A percentile compares a stretch with the other conserved stretches of the same genome.
Evolutionary conservation across 2,329 filamentous ascomycete species (phyloP).

Genomic region (Pleurostoma richardsiae): DNA sequence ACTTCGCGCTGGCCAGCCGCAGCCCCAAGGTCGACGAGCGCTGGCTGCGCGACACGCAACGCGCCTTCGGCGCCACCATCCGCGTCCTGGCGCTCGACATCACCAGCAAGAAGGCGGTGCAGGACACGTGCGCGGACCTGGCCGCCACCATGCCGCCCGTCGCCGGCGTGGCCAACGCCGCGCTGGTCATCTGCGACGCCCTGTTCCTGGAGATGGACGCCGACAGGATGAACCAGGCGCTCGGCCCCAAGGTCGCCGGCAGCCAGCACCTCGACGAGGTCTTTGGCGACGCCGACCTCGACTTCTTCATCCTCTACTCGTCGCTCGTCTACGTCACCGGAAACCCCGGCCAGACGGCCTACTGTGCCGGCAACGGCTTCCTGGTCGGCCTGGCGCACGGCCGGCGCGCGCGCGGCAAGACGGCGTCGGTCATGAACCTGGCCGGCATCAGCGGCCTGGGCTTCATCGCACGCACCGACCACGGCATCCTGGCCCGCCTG

Average conservation of each 20-base stretch:
- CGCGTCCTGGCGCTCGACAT: background rate
- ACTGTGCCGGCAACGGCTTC: slow-evolving; percentile 28
- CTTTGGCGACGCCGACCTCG: background rate
- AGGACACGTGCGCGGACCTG: background rate
- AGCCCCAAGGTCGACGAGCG: background rate
- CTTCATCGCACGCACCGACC: background rate
- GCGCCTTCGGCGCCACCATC: background rate
- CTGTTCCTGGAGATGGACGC: background rate
- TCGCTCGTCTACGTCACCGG: slow-evolving; percentile 17
- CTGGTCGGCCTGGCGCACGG: slow-evolving; percentile 18
- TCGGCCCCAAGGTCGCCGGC: slow-evolving; percentile 1
- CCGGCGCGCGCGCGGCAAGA: background rate
- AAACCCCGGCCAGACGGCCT: slow-evolving; percentile 26
- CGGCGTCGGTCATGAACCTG: background rate
- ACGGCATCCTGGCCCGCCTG: background rate
- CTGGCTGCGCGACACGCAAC: background rate
- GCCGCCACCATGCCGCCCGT: background rate
- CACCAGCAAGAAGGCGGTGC: background rate
- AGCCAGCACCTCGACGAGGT: background rate
- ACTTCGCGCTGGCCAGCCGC: background rate
- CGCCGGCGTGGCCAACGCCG: slow-evolving; percentile 1
- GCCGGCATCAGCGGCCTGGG: background rate
- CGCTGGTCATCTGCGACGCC: slow-evolving; percentile 1
- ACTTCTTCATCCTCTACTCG: slow-evolving; percentile 1
- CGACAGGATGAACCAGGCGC: background rate